Conservation (phyloP, 78 protist species). For the Dictyostelium capitatum region DNA sequence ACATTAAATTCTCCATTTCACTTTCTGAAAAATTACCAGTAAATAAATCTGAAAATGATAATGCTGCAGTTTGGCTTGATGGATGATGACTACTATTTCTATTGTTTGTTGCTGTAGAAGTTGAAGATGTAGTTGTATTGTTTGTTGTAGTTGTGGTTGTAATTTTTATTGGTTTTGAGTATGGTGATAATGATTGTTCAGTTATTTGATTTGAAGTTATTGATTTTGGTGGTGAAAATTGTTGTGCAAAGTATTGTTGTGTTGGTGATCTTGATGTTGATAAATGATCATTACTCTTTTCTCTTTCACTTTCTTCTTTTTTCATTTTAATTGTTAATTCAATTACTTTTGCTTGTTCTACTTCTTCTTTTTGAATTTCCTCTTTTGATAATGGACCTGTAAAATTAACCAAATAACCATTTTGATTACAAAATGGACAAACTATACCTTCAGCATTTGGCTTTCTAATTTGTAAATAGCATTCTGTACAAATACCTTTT, state of each 20-base stretch:
- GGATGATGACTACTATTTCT: background rate
- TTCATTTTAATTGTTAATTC: conserved; percentile 76
- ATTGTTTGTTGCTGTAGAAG: background rate
- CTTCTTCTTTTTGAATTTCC: conserved; percentile 63
- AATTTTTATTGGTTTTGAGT: conserved; percentile 14
- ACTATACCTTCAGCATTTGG: conserved; percentile 34
- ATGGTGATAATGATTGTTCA: conserved; percentile 9
- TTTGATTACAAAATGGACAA: conserved; percentile 79
- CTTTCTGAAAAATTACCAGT: conserved; percentile 41
- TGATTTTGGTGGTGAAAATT: conserved; percentile 37
- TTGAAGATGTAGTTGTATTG: background rate
- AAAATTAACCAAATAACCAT: conserved; percentile 43
- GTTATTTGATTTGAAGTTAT: conserved; percentile 7
- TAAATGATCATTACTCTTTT: background rate
- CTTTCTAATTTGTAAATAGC: conserved; percentile 68
- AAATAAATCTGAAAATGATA: conserved; percentile 30
- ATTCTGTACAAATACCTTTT: conserved; percentile 81
- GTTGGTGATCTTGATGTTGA: conserved; percentile 37
- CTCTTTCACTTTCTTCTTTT: conserved; percentile 71
- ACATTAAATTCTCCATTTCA: conserved; percentile 65
- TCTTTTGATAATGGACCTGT: conserved; percentile 68
- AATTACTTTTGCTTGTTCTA: conserved; percentile 63
- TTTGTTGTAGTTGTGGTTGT: background rate
- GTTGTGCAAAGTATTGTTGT: conserved; percentile 31
- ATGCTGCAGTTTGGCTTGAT: background rate